A percentile compares a stretch with the other conserved stretches of the same genome.
Evolutionary conservation across 257 asterid species (phyloP).

Genomic region (Buddleja alternifolia): DNA sequence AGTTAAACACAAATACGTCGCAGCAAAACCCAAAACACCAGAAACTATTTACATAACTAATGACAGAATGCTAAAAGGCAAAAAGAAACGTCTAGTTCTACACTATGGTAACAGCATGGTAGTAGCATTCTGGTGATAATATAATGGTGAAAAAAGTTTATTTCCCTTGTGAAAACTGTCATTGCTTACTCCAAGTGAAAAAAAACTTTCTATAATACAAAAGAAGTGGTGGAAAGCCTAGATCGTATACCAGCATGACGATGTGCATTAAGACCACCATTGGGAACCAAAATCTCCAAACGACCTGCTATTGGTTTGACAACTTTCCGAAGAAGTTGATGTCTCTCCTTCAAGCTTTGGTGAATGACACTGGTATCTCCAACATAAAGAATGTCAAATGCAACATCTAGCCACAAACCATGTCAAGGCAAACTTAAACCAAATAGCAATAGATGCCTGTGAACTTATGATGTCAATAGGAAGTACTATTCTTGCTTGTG

Average conservation of each 20-base stretch:
- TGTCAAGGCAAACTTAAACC: constrained; percentile 50
- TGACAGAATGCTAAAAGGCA: constrained; percentile 12
- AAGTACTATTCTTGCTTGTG: constrained; percentile 10
- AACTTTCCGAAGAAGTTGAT: constrained; percentile 69
- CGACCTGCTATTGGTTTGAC: constrained; percentile 79
- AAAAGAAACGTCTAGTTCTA: constrained; percentile 3
- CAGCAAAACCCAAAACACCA: background rate
- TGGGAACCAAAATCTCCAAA: constrained; percentile 95
- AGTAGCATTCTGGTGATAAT: constrained; percentile 2
- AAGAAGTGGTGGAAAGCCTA: constrained; percentile 15
- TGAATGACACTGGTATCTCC: constrained; percentile 98
- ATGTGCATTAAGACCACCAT: constrained; percentile 68
- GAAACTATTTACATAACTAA: background rate
- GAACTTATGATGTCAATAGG: constrained; percentile 16
- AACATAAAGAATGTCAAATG: constrained; percentile 88
- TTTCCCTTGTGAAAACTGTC: background rate
- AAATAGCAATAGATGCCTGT: constrained; percentile 15
- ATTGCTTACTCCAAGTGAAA: background rate
- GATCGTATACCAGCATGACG: constrained; percentile 66
- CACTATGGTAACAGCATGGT: background rate
- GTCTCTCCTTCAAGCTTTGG: constrained; percentile 90
- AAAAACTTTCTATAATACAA: constrained; percentile 1
- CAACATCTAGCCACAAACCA: constrained; percentile 66
- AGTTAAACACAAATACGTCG: constrained; percentile 24
- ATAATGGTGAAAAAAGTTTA: background rate